Base-by-base conservation (phyloP, 129 eudicot species). In the Ambrosia artemisiifolia region DNA sequence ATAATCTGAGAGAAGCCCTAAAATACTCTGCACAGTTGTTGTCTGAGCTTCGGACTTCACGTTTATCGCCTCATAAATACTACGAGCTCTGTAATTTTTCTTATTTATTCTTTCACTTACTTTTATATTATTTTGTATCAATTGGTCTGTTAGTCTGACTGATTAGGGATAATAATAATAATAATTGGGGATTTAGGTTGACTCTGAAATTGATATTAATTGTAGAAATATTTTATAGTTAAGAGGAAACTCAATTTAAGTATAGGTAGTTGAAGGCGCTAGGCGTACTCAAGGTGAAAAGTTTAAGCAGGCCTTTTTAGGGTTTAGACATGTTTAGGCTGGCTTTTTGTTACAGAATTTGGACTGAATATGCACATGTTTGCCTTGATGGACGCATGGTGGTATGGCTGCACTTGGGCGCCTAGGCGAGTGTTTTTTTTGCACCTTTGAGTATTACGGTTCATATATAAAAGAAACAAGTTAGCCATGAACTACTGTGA, bases 21-120 rank as follows among this genome's bases (percentile, higher is more conserved):
- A 94, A 88, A 57, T 94, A 79, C 82, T 94, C 98, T 13, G 97
- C 98, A 11, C 96, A 73, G 54, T 79, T 94, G 89, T 56, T 94
- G 63, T 94, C 98, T 50, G 98, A 94, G 89, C 98, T 94, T 40
- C 88, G 98, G 30, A 94, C 98, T 60, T 94, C 97, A 7, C 81
- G 87, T 40, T 90, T 94, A 63, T 85, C 98, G 40, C 99, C 97
- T 62, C 97, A 90, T 82, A 94, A 86, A 76, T 94, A 94, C 82
- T 94, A 85, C 72, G 97, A 90, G 76, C 97, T 94, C 53, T 94
- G 99, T 90, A 88, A 78, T 18, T 17, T 71, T 61, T 34, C 49
- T 24, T 11, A 16, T 65, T 24, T 38, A 5, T 38, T 38, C 1
- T 7, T 38, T 65, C 16, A n/a, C 48, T 64, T 5, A n/a, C 2